These are phyloP conservation scores for Trichoderma sp. DNA, from an alignment of 2,329 filamentous ascomycete species.

Conservation along the genomic window DNA sequence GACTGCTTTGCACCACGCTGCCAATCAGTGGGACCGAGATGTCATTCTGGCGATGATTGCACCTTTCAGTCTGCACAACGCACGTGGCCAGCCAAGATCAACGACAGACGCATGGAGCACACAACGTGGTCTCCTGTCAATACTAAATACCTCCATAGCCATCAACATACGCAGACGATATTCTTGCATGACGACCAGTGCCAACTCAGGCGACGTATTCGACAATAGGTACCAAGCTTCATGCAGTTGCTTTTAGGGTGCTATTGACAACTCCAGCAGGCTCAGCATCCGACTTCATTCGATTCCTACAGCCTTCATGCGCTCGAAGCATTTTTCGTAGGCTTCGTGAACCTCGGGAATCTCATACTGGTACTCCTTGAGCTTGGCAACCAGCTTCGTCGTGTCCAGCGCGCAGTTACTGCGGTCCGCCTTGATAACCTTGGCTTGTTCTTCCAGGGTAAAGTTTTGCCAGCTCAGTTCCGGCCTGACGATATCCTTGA, in stretches of 20 bases:
- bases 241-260: too few species aligned
- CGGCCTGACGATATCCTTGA: constrained; percentile 65
- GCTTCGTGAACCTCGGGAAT: constrained; percentile 65
- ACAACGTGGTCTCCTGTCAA: background rate
- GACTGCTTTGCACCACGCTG: background rate
- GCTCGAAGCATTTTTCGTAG: constrained; percentile 63
- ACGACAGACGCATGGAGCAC: background rate
- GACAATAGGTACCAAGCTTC: background rate
- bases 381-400: constrained; percentile 61
- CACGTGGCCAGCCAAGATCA: background rate
- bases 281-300: background rate
- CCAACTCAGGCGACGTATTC: background rate
- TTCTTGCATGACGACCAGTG: background rate
- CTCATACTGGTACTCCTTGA: constrained; percentile 60
- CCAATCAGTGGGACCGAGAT: background rate
- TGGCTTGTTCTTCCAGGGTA: constrained; percentile 64
- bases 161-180: background rate
- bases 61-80: background rate
- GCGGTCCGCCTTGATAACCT: constrained; percentile 67
- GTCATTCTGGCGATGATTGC: background rate
- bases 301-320: constrained; percentile 55
- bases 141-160: background rate
- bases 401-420: constrained; percentile 68
- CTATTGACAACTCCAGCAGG: background rate
- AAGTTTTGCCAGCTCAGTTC: constrained; percentile 67